Percentiles rank a stretch among this genome's conserved stretches.
phyloP scores from a whole-genome alignment of 345 rosid species.

The Pistacia vera region DNA sequence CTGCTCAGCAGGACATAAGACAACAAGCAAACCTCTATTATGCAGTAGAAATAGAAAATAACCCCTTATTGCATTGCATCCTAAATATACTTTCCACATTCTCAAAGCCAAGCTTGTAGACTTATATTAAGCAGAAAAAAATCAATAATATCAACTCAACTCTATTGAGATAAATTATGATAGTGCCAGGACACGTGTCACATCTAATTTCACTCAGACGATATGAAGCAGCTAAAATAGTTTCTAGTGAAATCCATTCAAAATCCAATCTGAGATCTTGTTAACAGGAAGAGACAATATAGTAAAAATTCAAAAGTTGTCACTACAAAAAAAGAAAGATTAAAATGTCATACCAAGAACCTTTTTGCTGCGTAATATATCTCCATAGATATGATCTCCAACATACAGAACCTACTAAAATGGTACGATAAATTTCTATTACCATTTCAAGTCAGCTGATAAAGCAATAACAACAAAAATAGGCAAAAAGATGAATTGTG shows the following conservation, averaged over 20 bases:
- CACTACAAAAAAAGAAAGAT: not conserved
- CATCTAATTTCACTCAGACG: not conserved
- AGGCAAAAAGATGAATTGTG: not conserved
- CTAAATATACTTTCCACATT: too few species aligned
- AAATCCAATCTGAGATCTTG: not conserved
- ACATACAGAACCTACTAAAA: slow-evolving; percentile 83
- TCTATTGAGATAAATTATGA: not conserved
- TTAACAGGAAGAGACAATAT: not conserved
- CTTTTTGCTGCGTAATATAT: slow-evolving; percentile 94
- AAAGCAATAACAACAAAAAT: not conserved
- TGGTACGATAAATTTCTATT: not conserved
- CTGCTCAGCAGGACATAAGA: slow-evolving; percentile 39
- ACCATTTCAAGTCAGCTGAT: not conserved
- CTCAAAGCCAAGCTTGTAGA: too few species aligned
- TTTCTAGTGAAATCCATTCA: not conserved
- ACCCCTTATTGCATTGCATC: not conserved
- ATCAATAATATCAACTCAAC: not conserved
- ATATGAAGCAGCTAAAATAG: not conserved
- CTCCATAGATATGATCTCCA: slow-evolving; percentile 99
- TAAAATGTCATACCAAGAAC: slow-evolving; percentile 66
- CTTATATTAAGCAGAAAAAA: not conserved
- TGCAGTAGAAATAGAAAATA: not conserved
- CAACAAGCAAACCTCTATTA: slow-evolving; percentile 16
- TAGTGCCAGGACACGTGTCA: not conserved
- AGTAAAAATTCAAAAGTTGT: not conserved